Conservation (phyloP, 2,329 filamentous ascomycete species). For the Aspergillus pseudonomiae region DNA sequence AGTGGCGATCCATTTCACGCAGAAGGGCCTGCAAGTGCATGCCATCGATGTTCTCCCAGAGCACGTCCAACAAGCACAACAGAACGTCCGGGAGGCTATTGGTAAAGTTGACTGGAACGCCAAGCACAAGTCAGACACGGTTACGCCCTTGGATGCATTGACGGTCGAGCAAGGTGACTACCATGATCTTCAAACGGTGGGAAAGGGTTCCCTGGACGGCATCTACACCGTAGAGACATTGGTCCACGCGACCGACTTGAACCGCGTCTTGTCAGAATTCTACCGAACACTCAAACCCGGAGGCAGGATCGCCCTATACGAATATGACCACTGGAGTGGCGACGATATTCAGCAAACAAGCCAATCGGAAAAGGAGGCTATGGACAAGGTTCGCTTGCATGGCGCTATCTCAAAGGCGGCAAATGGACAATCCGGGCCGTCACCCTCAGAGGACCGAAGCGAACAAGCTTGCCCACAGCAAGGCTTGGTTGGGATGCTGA, state of each 20-base stretch:
- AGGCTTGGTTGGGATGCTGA: conserved; percentile 6
- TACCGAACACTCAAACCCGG: conserved; percentile 50
- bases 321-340: conserved; percentile 47
- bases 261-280: conserved; percentile 48
- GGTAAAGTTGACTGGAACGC: neutral
- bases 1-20: conserved; percentile 54
- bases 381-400: conserved; percentile 16
- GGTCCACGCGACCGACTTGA: conserved; percentile 53
- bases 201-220: conserved; percentile 46
- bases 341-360: neutral
- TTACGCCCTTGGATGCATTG: conserved; percentile 26
- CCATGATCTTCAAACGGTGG: conserved; percentile 49
- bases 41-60: conserved; percentile 54
- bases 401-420: neutral
- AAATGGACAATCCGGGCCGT: neutral
- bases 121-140: neutral
- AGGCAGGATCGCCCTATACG: conserved; percentile 48
- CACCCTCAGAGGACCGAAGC: neutral
- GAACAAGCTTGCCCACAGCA: neutral
- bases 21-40: conserved; percentile 44
- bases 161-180: conserved; percentile 50
- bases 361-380: neutral
- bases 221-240: conserved; percentile 58
- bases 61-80: conserved; percentile 48
- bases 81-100: conserved; percentile 2